Base-by-base conservation (phyloP, 257 asterid species). In the Perilla frutescens region DNA sequence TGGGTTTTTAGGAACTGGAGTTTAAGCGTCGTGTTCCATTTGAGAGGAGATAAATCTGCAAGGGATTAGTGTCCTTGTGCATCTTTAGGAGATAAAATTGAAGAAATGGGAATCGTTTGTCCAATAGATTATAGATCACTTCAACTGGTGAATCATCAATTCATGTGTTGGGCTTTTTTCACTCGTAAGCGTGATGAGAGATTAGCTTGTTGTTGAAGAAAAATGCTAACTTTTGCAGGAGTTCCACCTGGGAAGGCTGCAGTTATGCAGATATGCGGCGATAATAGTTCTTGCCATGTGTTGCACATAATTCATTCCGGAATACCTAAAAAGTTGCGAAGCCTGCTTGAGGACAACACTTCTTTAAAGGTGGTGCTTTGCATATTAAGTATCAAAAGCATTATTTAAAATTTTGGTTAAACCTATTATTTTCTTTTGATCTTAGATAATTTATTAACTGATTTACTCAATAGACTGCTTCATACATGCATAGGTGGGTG, bases 261-360 rank as follows among this genome's bases (percentile, higher is more conserved):
- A 54, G 96, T 91, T 62, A 75, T 94, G 90, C 97, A 94, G 81
- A 88, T 94, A 77, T 94, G 96, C 60, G 95, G 89, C 49, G 96
- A 85, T 66, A 83, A 74, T 57, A 76, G 55, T 65, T 54, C 68
- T 65, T 94, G 98, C 75, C 82, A 87, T 80, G 92, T 94, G 45
- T 41, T 94, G 84, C 98, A 94, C 84, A 84, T 94, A 60, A 50
- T 81, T 78, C 94, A 89, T 75, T 83, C 97, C 39, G 95, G 93
- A 80, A 88, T 94, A 64, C 86, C 98, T 55, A 83, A 83, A 67
- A 84, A 71, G 20, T 81, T 94, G 82, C 88, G 55, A 67, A 45
- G 65, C 71, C 93, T 94, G 76, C 98, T 94, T 45, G 95, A 90
- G 87, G 88, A 87, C 67, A 79, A 86, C 7, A 39, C 88, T 67